These are phyloP conservation scores for Neurospora sp. DNA, from an alignment of 2,329 filamentous ascomycete genomes.

Conservation along the genomic window DNA sequence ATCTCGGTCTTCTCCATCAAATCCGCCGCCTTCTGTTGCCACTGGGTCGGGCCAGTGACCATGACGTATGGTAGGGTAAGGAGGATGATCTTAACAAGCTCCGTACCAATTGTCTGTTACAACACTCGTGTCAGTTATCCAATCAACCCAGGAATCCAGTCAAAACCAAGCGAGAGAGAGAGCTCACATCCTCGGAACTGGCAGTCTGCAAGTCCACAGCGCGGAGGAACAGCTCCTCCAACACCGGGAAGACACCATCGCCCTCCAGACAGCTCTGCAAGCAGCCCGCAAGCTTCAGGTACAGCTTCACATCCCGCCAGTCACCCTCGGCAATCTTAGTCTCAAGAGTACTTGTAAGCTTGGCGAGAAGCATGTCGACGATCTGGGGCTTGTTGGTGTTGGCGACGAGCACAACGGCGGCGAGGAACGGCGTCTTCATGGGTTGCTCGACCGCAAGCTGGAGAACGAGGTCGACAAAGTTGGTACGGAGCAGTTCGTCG, in stretches of 20 bases:
- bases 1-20: constrained; percentile 92
- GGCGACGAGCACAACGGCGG: constrained; percentile 67
- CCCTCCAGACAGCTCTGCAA: constrained; percentile 71
- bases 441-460: constrained; percentile 84
- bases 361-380: constrained; percentile 57
- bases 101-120: constrained; percentile 56
- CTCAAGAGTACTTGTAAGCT: constrained; percentile 52
- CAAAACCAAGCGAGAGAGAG: constrained; percentile 19
- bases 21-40: constrained; percentile 63
- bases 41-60: constrained; percentile 58
- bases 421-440: constrained; percentile 93
- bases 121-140: constrained; percentile 3
- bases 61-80: constrained; percentile 88
- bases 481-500: constrained; percentile 61
- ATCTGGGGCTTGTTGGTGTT: constrained; percentile 73
- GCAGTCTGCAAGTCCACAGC: constrained; percentile 91
- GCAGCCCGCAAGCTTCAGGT: constrained; percentile 81
- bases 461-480: constrained; percentile 62
- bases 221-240: constrained; percentile 83
- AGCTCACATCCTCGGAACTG: constrained; percentile 79
- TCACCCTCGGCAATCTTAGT: constrained; percentile 59
- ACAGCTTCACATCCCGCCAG: constrained; percentile 86
- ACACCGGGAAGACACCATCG: constrained; percentile 72
- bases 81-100: constrained; percentile 93
- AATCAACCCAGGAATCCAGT: neutral